Evolutionary conservation across 495 filamentous ascomycete species (phyloP).

Genomic region (Penicillium coprophilum): DNA sequence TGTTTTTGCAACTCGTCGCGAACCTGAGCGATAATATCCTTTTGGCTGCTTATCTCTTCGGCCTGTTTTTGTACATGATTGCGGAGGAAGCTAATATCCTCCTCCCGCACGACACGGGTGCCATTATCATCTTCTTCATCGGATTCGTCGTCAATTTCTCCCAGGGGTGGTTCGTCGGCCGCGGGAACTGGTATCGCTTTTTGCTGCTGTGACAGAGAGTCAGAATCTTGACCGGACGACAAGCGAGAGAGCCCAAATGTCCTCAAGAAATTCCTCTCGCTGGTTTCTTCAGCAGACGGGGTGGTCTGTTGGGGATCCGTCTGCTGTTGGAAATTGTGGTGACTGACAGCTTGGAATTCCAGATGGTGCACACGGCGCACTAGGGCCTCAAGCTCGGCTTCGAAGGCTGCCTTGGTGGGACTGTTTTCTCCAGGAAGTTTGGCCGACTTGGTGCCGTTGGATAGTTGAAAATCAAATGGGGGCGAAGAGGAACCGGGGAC

Average conservation of each 20-base stretch:
- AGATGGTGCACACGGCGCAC: constrained; percentile 65
- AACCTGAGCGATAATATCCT: constrained; percentile 66
- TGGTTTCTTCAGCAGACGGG: constrained; percentile 53
- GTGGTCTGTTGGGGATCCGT: constrained; percentile 51
- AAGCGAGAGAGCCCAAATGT: constrained; percentile 44
- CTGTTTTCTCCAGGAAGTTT: constrained; percentile 64
- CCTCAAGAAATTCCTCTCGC: constrained; percentile 40
- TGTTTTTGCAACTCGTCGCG: constrained; percentile 64
- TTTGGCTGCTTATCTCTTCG: constrained; percentile 71
- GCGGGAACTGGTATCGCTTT: constrained; percentile 28
- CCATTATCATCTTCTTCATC: constrained; percentile 43
- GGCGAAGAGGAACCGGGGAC: constrained; percentile 40
- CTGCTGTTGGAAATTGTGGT: constrained; percentile 39
- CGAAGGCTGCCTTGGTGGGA: constrained; percentile 64
- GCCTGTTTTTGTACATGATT: constrained; percentile 79
- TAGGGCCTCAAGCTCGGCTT: constrained; percentile 68
- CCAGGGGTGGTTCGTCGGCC: constrained; percentile 31
- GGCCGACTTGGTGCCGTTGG: constrained; percentile 48
- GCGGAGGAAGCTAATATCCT: constrained; percentile 67
- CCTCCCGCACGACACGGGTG: constrained; percentile 58
- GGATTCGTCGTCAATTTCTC: constrained; percentile 43
- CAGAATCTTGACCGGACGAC: constrained; percentile 41
- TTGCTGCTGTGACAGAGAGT: constrained; percentile 44
- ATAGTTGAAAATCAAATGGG: constrained; percentile 41
- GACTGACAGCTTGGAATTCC: constrained; percentile 62